Conservation (phyloP, 495 filamentous ascomycete genomes). For the Aspergillus sparsus region DNA sequence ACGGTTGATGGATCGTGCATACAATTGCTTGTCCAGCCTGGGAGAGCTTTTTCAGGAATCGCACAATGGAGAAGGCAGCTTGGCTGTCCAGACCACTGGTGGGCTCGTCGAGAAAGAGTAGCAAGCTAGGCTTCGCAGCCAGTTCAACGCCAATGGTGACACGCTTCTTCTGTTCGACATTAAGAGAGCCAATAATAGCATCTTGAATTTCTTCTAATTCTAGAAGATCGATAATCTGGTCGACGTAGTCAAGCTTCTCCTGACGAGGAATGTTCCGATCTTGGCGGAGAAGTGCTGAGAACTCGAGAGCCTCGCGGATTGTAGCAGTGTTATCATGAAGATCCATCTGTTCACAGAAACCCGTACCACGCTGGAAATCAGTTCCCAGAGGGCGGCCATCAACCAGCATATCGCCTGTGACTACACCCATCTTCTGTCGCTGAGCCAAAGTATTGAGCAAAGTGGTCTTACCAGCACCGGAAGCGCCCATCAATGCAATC, state of each 20-base stretch:
- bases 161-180: slow-evolving; percentile 69
- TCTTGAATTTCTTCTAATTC: slow-evolving; percentile 59
- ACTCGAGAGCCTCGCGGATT: slow-evolving; percentile 66
- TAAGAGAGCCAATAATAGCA: slow-evolving; percentile 55
- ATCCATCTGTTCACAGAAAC: slow-evolving; percentile 88
- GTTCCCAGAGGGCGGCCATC: slow-evolving; percentile 67
- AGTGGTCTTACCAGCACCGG: slow-evolving; percentile 82
- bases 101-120: slow-evolving; percentile 83
- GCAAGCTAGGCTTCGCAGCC: slow-evolving; percentile 77
- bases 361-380: slow-evolving; percentile 79
- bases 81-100: slow-evolving; percentile 85
- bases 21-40: slow-evolving; percentile 73
- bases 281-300: slow-evolving; percentile 66
- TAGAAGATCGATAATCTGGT: slow-evolving; percentile 61
- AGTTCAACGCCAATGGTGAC: slow-evolving; percentile 93
- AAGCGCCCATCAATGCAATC: slow-evolving; percentile 81
- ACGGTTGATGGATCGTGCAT: slow-evolving; percentile 83
- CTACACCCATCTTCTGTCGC: slow-evolving; percentile 69
- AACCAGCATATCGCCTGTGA: slow-evolving; percentile 74
- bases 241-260: slow-evolving; percentile 62
- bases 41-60: slow-evolving; percentile 81
- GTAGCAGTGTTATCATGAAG: slow-evolving; percentile 70
- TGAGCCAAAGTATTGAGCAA: slow-evolving; percentile 75
- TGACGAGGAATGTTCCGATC: slow-evolving; percentile 46
- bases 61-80: slow-evolving; percentile 82